A percentile compares a stretch with the other conserved stretches of the same genome.
Conservation (phyloP, 2,329 filamentous ascomycete species). For the Canariomyces notabilis region DNA sequence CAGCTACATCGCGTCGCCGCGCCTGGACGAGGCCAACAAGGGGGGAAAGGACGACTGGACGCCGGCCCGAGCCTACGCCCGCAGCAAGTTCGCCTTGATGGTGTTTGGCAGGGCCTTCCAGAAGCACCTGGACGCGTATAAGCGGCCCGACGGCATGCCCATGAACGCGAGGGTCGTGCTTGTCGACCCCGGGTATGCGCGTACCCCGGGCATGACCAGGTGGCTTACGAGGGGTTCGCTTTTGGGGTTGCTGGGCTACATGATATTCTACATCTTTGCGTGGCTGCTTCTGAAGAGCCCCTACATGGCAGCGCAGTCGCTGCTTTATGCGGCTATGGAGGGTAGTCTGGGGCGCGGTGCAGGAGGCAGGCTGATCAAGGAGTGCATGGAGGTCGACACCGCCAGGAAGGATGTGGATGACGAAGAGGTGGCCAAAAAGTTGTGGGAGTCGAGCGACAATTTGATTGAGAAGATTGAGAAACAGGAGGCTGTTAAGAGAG, state of each 20-base stretch:
- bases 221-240: slow-evolving; percentile 85
- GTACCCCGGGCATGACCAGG: slow-evolving; percentile 81
- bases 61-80: slow-evolving; percentile 54
- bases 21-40: slow-evolving; percentile 46
- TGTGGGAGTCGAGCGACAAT: slow-evolving; percentile 87
- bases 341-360: slow-evolving; percentile 56
- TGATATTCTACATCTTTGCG: slow-evolving; percentile 71
- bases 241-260: slow-evolving; percentile 71
- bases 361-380: slow-evolving; percentile 76
- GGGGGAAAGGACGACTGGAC: slow-evolving; percentile 48
- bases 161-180: slow-evolving; percentile 79
- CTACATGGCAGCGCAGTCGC: slow-evolving; percentile 76
- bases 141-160: slow-evolving; percentile 75
- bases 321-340: slow-evolving; percentile 84
- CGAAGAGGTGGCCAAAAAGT: slow-evolving; percentile 71
- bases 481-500: slow-evolving; percentile 59
- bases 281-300: slow-evolving; percentile 88
- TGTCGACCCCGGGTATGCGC: slow-evolving; percentile 77
- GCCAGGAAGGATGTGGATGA: slow-evolving; percentile 70
- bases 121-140: slow-evolving; percentile 81
- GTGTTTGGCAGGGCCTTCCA: slow-evolving; percentile 87
- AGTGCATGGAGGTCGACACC: slow-evolving; percentile 73
- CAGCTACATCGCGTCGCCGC: slow-evolving; percentile 74
- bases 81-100: slow-evolving; percentile 75
- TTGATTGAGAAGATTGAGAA: slow-evolving; percentile 80